These are phyloP conservation scores for Periconia sp. DNA, from an alignment of 2,329 filamentous ascomycete species.

Conservation along the genomic window DNA sequence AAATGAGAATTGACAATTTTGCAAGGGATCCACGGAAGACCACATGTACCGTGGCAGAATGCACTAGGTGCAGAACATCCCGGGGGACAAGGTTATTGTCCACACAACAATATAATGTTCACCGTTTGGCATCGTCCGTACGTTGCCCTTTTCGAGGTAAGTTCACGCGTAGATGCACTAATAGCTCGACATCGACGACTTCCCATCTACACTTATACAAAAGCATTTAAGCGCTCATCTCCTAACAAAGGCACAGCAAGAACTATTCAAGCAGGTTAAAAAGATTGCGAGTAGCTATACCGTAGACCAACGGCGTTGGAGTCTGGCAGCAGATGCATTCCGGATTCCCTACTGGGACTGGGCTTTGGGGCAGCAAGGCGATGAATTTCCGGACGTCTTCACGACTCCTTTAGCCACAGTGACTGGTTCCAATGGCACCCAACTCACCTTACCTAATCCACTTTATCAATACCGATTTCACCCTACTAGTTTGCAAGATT, in stretches of 20 bases:
- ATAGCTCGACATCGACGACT: background rate
- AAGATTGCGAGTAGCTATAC: slow-evolving; percentile 20
- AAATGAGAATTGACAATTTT: background rate
- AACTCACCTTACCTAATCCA: slow-evolving; percentile 27
- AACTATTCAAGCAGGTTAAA: slow-evolving; percentile 26
- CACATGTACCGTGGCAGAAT: slow-evolving; percentile 39
- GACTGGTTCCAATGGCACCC: slow-evolving; percentile 15
- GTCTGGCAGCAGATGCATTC: slow-evolving; percentile 28
- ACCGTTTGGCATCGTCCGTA: slow-evolving; percentile 87
- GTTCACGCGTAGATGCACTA: background rate
- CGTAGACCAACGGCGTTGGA: slow-evolving; percentile 21
- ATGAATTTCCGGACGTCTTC: slow-evolving; percentile 29
- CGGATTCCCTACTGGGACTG: slow-evolving; percentile 42
- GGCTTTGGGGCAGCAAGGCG: slow-evolving; percentile 23
- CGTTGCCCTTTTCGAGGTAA: slow-evolving; percentile 63
- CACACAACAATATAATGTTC: slow-evolving; percentile 76
- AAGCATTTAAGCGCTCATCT: background rate
- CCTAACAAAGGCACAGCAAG: slow-evolving; percentile 22
- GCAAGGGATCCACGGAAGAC: slow-evolving; percentile 37
- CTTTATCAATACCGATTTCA: slow-evolving; percentile 33
- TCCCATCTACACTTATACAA: background rate
- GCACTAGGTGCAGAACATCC: slow-evolving; percentile 36
- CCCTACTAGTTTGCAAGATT: slow-evolving; percentile 21
- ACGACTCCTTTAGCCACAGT: slow-evolving; percentile 17
- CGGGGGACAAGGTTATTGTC: slow-evolving; percentile 65